Percentiles rank a stretch among this genome's conserved stretches.
Conservation (phyloP, 2,329 filamentous ascomycete genomes). For the Ceratocystiopsis brevicomis region DNA sequence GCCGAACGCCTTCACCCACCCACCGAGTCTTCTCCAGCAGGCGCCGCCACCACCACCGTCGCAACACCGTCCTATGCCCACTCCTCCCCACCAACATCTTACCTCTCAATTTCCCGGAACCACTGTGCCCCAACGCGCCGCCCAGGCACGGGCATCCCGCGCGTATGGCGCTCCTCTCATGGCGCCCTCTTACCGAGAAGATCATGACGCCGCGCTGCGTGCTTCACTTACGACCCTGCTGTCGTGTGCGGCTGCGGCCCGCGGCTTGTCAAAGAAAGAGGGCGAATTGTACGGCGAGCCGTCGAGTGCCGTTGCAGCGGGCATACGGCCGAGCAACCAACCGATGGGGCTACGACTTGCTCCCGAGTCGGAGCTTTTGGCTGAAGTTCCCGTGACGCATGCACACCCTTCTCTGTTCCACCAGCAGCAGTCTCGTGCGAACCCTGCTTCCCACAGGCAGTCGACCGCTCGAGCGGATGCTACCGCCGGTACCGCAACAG, state of each 20-base stretch:
- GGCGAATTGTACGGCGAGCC: constrained; percentile 14
- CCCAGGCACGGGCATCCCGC: constrained; percentile 24
- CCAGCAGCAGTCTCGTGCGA: too few species aligned
- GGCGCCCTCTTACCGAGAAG: constrained; percentile 57
- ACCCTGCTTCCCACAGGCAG: too few species aligned
- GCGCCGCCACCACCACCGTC: too few species aligned
- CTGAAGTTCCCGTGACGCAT: background rate
- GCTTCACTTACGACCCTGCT: constrained; percentile 88
- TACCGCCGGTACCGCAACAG: too few species aligned
- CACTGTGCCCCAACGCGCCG: constrained; percentile 28
- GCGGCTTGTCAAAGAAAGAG: constrained; percentile 53
- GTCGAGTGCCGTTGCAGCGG: background rate
- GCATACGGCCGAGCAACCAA: constrained; percentile 26
- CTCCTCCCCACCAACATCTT: constrained; percentile 22
- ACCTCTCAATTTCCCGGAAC: too few species aligned
- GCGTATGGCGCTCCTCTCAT: constrained; percentile 26
- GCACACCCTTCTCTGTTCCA: too few species aligned
- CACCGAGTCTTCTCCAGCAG: constrained; percentile 33
- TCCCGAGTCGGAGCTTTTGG: constrained; percentile 39
- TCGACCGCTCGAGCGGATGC: too few species aligned
- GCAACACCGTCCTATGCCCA: constrained; percentile 29
- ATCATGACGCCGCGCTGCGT: constrained; percentile 82
- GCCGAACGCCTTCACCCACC: constrained; percentile 82
- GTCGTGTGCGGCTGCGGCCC: constrained; percentile 82
- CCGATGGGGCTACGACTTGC: constrained; percentile 41